phyloP scores from a whole-genome alignment of 768 basidiomycete species.

The Tricholoma hemisulphureum region DNA sequence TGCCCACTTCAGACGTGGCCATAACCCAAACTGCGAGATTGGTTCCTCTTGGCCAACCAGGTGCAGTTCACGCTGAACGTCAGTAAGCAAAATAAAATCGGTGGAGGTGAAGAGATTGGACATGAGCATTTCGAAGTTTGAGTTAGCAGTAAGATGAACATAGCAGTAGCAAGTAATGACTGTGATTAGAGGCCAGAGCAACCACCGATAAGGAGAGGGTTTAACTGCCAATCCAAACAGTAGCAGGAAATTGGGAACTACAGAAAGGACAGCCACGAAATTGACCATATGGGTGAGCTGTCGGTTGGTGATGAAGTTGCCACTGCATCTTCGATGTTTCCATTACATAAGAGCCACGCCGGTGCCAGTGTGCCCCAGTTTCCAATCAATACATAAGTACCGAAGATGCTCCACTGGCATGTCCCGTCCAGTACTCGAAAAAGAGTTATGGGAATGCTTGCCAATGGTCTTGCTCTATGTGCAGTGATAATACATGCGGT shows the following conservation, averaged over 20 bases:
- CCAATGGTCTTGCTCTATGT: too few species aligned
- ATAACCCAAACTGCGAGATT: slow-evolving; percentile 8
- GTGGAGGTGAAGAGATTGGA: not conserved
- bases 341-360: too few species aligned
- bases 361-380: too few species aligned
- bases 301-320: too few species aligned
- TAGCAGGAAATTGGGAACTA: not conserved
- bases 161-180: not conserved
- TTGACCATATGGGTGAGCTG: too few species aligned
- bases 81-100: slow-evolving; percentile 15
- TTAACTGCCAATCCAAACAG: slow-evolving; percentile 6
- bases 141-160: not conserved
- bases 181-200: slow-evolving; percentile 8
- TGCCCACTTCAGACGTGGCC: slow-evolving; percentile 12
- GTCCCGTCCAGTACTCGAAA: too few species aligned
- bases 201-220: slow-evolving; percentile 10
- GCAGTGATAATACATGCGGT: too few species aligned
- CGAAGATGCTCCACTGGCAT: too few species aligned
- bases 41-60: slow-evolving; percentile 8
- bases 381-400: too few species aligned
- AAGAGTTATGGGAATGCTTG: too few species aligned
- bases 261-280: too few species aligned
- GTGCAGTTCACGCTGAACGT: slow-evolving; percentile 10
- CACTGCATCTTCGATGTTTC: too few species aligned
- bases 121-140: not conserved